Evolutionary conservation across 805 yeast species (phyloP), one percentile per base, ranked within the genome.

Genomic region (Kodamaea jinghongensis): DNA sequence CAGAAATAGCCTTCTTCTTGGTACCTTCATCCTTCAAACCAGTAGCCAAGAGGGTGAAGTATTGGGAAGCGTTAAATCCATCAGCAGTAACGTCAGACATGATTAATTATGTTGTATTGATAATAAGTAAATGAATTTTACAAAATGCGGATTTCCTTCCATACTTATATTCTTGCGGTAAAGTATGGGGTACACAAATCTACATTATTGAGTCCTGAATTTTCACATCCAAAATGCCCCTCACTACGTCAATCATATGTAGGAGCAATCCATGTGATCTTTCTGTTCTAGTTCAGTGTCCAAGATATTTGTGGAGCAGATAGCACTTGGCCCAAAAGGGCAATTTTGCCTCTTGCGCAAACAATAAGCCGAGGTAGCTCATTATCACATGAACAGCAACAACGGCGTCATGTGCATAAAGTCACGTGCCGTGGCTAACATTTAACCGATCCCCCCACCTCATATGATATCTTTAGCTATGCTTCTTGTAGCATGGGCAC

Each of bases 41-140:
- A 33, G 54, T 62, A 36, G 55, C 50, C 50, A 71, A 64, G 46
- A 60, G 60, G 50, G 63, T 59, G 52, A 70, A 67, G 41, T 69
- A 58, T 38, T 61, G 56, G 38, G 73, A 68, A 39, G 75, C 62
- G 55, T 69, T 67, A 46, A 71, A 71, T 48, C 75, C 75, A 42
- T 55, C 60, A 32, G 56, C 62, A 39, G 55, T 40, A 29, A 56
- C 45, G 45, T 50, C 51, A 45, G 62, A 57, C 62, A 57, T 57
- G 23, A 17, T 15, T 49, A 14, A 17, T 12, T 32, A 11, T 7
- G 34, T 31, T 31, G 6, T 31, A 10, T 10, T 15, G 28, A n/a
- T 38, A 27, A 29, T 20, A 31, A 15, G 32, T 17, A 30, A 15
- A 17, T 31, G 14, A 14, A 30, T 25, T 26, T 33, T 11, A 6